Evolutionary conservation across 2,329 filamentous ascomycete species (phyloP).

Genomic region (Penicillium corylophilum): DNA sequence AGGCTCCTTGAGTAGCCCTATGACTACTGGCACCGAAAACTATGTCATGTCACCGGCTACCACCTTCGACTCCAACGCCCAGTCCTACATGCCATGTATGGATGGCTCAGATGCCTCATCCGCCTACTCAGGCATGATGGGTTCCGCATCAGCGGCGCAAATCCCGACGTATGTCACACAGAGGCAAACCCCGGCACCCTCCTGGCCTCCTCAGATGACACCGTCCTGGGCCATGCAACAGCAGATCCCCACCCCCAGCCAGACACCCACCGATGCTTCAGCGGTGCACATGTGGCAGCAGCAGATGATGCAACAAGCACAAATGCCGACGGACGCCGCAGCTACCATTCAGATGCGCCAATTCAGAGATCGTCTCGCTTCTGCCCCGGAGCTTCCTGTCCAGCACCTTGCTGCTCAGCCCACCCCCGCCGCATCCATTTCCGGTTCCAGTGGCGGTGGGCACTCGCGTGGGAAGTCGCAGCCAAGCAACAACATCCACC

Average conservation of each 20-base stretch:
- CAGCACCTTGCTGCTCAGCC: constrained; percentile 15
- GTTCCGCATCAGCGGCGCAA: constrained; percentile 20
- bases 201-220: constrained; percentile 16
- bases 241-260: constrained; percentile 19
- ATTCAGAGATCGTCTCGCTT: constrained; percentile 36
- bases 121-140: constrained; percentile 22
- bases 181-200: constrained; percentile 19
- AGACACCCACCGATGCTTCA: constrained; percentile 22
- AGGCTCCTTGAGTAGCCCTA: constrained; percentile 27
- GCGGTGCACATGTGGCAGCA: constrained; percentile 29
- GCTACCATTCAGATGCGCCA: constrained; percentile 22
- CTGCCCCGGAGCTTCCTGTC: constrained; percentile 33
- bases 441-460: constrained; percentile 14
- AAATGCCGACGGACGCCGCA: constrained; percentile 14
- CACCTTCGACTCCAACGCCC: constrained; percentile 21
- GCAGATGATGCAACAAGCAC: constrained; percentile 27
- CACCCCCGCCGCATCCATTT: constrained; percentile 18
- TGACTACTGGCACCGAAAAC: constrained; percentile 15
- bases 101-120: constrained; percentile 14
- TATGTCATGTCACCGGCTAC: constrained; percentile 29
- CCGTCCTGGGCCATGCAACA: constrained; percentile 29
- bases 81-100: constrained; percentile 26
- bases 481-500: constrained; percentile 19
- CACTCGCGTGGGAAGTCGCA: constrained; percentile 24
- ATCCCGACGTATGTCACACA: constrained; percentile 31